These are phyloP conservation scores for Anthoceros angustus DNA, from an alignment of 225 moss, liverwort and hornwort genomes.

Conservation along the genomic window DNA sequence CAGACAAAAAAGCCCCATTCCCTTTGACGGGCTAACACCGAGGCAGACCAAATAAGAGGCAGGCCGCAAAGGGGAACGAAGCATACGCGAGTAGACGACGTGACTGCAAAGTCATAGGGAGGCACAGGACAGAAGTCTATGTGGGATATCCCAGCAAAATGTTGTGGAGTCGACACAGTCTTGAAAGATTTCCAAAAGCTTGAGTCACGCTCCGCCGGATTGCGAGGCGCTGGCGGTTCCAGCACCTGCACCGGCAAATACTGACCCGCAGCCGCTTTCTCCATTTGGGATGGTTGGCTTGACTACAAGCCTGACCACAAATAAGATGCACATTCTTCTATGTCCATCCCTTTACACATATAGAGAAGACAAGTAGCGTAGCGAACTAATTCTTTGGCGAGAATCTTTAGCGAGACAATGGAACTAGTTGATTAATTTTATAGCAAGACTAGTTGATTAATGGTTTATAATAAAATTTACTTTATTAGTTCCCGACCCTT, in stretches of 20 bases:
- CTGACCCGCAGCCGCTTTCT: conserved; percentile 20
- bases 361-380: too few species aligned
- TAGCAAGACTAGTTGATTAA: too few species aligned
- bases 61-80: background rate
- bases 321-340: too few species aligned
- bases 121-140: conserved; percentile 48
- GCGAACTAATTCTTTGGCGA: too few species aligned
- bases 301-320: too few species aligned
- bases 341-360: too few species aligned
- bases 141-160: conserved; percentile 46
- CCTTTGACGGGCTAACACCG: too few species aligned
- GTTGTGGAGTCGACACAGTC: conserved; percentile 36
- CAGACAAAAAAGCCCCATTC: too few species aligned
- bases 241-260: conserved; percentile 54
- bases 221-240: conserved; percentile 27
- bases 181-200: conserved; percentile 62
- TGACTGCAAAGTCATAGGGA: conserved; percentile 70
- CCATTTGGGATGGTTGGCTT: conserved; percentile 10
- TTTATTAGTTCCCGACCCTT: too few species aligned
- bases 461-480: too few species aligned
- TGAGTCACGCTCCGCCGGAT: conserved; percentile 48
- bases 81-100: conserved; percentile 73
- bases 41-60: background rate
- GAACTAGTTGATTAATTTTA: too few species aligned
- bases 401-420: too few species aligned